Evolutionary conservation across 148 eudicot genomes (phyloP).

Genomic region (Heliosperma pusillum): DNA sequence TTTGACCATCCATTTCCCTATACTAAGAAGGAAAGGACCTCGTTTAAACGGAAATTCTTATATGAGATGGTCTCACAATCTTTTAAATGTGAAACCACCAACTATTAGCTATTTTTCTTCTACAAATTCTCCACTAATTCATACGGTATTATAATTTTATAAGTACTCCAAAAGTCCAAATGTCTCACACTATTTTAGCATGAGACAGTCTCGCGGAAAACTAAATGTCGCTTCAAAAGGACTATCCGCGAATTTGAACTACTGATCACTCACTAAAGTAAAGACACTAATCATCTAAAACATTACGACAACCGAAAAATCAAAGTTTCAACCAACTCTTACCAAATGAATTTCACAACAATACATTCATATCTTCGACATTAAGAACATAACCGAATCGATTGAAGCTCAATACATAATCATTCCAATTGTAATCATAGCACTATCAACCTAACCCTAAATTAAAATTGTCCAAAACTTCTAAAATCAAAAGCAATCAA

Average conservation of each 20-base stretch:
- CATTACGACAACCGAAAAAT: background rate
- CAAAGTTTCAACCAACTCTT: background rate
- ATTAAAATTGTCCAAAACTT: background rate
- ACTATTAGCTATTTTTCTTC: background rate
- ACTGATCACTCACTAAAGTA: background rate
- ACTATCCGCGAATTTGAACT: background rate
- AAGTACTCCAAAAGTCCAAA: too few species aligned
- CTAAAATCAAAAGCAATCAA: background rate
- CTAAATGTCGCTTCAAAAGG: background rate
- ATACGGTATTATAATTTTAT: background rate
- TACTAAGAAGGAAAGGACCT: background rate
- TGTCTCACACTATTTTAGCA: background rate
- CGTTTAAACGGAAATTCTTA: background rate
- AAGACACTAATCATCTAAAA: too few species aligned
- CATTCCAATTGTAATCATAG: background rate
- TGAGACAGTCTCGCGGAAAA: background rate
- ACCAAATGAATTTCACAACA: background rate
- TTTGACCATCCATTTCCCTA: conserved; percentile 61
- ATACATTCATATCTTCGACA: background rate
- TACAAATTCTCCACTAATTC: background rate
- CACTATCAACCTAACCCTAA: background rate
- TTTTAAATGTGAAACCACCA: background rate
- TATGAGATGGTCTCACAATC: background rate
- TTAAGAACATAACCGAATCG: background rate
- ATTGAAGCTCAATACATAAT: background rate